Conservation (phyloP, 1,284 basidiomycete genomes). For the Boletellus dicymbophilus region DNA sequence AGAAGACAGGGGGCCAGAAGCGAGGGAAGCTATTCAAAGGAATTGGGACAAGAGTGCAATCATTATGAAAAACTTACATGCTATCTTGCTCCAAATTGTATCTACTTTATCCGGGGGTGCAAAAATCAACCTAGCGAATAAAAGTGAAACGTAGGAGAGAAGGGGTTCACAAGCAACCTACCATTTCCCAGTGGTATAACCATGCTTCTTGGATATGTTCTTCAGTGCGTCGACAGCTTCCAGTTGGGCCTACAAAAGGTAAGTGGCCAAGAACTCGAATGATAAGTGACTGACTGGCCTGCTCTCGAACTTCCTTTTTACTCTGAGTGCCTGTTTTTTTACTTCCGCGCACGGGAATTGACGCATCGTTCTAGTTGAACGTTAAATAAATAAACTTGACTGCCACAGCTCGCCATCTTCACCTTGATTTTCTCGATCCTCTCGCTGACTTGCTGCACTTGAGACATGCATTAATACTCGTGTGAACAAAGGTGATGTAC, state of each 20-base stretch:
- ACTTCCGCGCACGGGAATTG: conserved; percentile 63
- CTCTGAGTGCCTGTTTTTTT: conserved; percentile 72
- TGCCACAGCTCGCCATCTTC: not conserved
- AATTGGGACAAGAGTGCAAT: not conserved
- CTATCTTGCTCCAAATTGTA: conserved; percentile 56
- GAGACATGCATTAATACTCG: not conserved
- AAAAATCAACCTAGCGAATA: conserved; percentile 57
- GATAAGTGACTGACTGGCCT: conserved; percentile 27
- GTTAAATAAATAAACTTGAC: not conserved
- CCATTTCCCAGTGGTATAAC: conserved; percentile 69
- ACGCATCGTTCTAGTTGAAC: conserved; percentile 53
- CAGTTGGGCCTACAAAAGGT: conserved; percentile 49
- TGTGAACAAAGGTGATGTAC: conserved; percentile 16
- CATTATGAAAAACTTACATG: conserved; percentile 38
- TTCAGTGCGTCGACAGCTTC: conserved; percentile 58
- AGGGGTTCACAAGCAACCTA: conserved; percentile 23
- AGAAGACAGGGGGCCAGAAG: conserved; percentile 57
- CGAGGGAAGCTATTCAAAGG: conserved; percentile 51
- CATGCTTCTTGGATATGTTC: conserved; percentile 53
- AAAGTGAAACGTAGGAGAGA: not conserved
- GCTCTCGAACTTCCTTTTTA: conserved; percentile 73
- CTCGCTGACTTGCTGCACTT: conserved; percentile 59
- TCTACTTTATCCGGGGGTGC: conserved; percentile 61
- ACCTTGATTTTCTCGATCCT: conserved; percentile 64
- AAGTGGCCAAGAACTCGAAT: not conserved